phyloP scores from a whole-genome alignment of 768 basidiomycete genomes.

The Psilocybe sp. region DNA sequence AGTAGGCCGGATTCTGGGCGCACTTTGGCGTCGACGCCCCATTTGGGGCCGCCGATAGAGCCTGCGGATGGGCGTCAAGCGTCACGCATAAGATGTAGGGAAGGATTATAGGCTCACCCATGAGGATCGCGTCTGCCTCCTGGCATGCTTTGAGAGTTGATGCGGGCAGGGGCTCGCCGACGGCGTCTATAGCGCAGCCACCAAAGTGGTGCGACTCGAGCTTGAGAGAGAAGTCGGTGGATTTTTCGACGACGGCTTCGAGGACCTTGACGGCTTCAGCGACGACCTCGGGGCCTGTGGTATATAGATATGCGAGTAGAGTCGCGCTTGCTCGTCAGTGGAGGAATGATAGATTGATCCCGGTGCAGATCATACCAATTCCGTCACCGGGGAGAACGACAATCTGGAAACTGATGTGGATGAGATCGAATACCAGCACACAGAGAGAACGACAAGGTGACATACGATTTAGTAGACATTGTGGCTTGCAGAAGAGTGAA shows the following conservation, averaged over 20 bases:
- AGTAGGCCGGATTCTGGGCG: constrained; percentile 94
- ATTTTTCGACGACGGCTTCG: constrained; percentile 61
- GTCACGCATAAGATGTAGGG: neutral
- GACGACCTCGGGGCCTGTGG: constrained; percentile 83
- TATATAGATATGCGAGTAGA: constrained; percentile 10
- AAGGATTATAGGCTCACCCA: constrained; percentile 57
- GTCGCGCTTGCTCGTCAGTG: neutral
- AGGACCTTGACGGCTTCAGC: constrained; percentile 83
- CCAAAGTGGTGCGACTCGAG: constrained; percentile 83
- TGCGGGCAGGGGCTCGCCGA: constrained; percentile 82
- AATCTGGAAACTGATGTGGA: constrained; percentile 68
- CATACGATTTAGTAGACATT: constrained; percentile 48
- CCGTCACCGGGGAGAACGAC: constrained; percentile 95
- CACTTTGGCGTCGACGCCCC: constrained; percentile 86
- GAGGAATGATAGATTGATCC: neutral
- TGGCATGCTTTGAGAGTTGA: constrained; percentile 86
- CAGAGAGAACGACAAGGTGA: neutral
- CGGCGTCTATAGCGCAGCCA: constrained; percentile 87
- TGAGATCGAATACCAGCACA: neutral
- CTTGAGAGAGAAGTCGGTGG: constrained; percentile 64
- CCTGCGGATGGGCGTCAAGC: constrained; percentile 45
- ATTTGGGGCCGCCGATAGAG: constrained; percentile 98
- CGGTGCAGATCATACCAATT: constrained; percentile 60
- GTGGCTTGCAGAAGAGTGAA: constrained; percentile 1
- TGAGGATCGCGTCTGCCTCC: constrained; percentile 91